Base-by-base conservation (phyloP, 441 rosid species). In the Erodium trifolium region DNA sequence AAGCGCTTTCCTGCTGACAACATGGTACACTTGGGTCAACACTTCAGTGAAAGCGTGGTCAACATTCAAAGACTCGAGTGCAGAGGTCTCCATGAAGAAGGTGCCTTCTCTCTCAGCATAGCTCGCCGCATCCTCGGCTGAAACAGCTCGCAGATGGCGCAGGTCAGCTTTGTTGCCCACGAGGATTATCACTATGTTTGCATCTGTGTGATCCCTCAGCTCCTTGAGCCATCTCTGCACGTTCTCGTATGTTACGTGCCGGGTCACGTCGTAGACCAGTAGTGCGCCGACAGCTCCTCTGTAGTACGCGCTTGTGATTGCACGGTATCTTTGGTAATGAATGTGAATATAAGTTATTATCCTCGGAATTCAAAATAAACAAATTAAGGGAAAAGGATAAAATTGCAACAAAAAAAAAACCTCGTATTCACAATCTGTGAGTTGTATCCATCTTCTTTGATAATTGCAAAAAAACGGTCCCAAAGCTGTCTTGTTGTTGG, bases 121-220 rank as follows among this genome's bases (percentile, higher is more conserved):
- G n/a, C 27, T 5, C 17, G 51, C 29, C 29, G 73, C 60, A 19
- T 65, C 73, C 13, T 65, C 73, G 9, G 45, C 31, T 39, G 68
- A 47, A 5, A 71, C 73, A 0, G 68, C 73, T 8, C 73, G 59
- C n/a, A 71, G 68, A 45, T 71, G 73, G 8, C 73, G 73, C 14
- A 71, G 68, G 51, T 71, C 73, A 0, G 68, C 73, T 68, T 71
- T 71, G 63, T 71, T 71, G n/a, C 73, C 73, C 11, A 65, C 73
- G 5, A 71, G 64, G 47, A 71, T 71, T 18, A 71, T 71, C 68
- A 47, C 68, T 18, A 64, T 71, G 64, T 65, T 64, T 31, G 73
- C 16, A 0, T 71, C 73, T 8, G 73, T 71, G 45, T 71, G 68
- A 60, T 41, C 51, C 68, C 47, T 45, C 35, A 65, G 47, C 0